Percentiles rank a stretch among this genome's conserved stretches.
Evolutionary conservation across 768 basidiomycete species (phyloP).

Genomic region (Tylopilus plumbeoviolaceoides): DNA sequence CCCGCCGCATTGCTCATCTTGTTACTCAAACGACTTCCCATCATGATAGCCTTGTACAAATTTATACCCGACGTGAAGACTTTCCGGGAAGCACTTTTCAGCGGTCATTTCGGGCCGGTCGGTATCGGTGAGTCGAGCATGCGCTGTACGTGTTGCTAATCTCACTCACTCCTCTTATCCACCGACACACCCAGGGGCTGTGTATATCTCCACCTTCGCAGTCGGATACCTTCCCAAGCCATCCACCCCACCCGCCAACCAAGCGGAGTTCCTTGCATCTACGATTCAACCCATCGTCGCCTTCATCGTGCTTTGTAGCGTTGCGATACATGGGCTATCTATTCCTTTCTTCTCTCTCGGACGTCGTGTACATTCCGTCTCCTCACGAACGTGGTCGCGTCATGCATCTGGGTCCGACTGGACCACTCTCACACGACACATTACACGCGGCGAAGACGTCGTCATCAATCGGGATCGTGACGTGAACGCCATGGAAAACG

Average conservation of each 20-base stretch:
- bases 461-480: constrained; percentile 78
- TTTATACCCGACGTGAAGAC: constrained; percentile 98
- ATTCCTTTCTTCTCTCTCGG: constrained; percentile 95
- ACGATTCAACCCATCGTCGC: constrained; percentile 90
- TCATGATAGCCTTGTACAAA: constrained; percentile 78
- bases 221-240: constrained; percentile 52
- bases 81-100: constrained; percentile 88
- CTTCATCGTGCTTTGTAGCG: constrained; percentile 91
- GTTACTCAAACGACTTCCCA: constrained; percentile 75
- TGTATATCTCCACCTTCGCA: constrained; percentile 90
- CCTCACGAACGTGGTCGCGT: constrained; percentile 84
- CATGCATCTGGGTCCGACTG: constrained; percentile 75
- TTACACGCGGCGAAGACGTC: constrained; percentile 70
- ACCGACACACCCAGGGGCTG: constrained; percentile 57
- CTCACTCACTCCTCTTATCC: neutral
- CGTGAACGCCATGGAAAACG: constrained; percentile 46
- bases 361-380: constrained; percentile 74
- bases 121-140: constrained; percentile 52
- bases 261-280: constrained; percentile 62
- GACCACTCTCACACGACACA: constrained; percentile 70
- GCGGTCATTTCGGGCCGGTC: constrained; percentile 92
- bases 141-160: neutral
- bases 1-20: constrained; percentile 80
- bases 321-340: constrained; percentile 83
- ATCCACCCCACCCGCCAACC: constrained; percentile 43